phyloP scores from a whole-genome alignment of 2,329 filamentous ascomycete species.

The Ophiosphaerella narmari region DNA sequence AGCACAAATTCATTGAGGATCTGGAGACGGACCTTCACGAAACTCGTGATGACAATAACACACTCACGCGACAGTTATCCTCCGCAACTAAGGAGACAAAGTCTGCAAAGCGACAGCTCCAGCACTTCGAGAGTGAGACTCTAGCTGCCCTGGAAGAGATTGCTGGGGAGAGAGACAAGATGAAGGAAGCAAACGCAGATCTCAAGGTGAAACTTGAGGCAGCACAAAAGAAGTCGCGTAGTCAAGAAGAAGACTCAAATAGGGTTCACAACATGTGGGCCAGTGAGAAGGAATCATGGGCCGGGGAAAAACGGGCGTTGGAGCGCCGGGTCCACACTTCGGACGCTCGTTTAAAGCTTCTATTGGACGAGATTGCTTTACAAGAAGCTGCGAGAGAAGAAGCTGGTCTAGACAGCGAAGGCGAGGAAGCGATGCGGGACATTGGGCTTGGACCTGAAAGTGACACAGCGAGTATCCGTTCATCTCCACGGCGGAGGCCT shows the following conservation, averaged over 20 bases:
- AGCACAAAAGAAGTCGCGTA: slow-evolving; percentile 75
- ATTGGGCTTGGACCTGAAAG: slow-evolving; percentile 59
- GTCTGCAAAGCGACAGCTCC: slow-evolving; percentile 81
- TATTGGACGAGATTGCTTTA: slow-evolving; percentile 84
- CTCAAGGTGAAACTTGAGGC: slow-evolving; percentile 76
- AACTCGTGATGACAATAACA: slow-evolving; percentile 74
- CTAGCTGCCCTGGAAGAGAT: slow-evolving; percentile 84
- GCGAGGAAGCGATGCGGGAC: slow-evolving; percentile 66
- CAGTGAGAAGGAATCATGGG: slow-evolving; percentile 82
- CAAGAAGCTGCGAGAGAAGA: slow-evolving; percentile 59
- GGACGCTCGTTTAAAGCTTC: slow-evolving; percentile 79
- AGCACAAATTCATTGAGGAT: slow-evolving; percentile 81
- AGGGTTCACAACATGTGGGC: slow-evolving; percentile 80
- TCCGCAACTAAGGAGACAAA: slow-evolving; percentile 75
- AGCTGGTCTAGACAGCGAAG: slow-evolving; percentile 59
- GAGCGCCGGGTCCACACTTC: slow-evolving; percentile 90
- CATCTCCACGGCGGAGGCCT: slow-evolving; percentile 59
- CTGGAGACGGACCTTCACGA: slow-evolving; percentile 77
- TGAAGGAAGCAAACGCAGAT: slow-evolving; percentile 73
- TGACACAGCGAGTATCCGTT: slow-evolving; percentile 74
- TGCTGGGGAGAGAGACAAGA: slow-evolving; percentile 82
- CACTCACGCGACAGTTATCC: slow-evolving; percentile 65
- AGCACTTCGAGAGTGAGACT: slow-evolving; percentile 84
- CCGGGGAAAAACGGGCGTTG: slow-evolving; percentile 77
- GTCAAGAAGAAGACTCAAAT: slow-evolving; percentile 81